Base-by-base conservation (phyloP, 1,139 yeast species). In the Candida anutae region DNA sequence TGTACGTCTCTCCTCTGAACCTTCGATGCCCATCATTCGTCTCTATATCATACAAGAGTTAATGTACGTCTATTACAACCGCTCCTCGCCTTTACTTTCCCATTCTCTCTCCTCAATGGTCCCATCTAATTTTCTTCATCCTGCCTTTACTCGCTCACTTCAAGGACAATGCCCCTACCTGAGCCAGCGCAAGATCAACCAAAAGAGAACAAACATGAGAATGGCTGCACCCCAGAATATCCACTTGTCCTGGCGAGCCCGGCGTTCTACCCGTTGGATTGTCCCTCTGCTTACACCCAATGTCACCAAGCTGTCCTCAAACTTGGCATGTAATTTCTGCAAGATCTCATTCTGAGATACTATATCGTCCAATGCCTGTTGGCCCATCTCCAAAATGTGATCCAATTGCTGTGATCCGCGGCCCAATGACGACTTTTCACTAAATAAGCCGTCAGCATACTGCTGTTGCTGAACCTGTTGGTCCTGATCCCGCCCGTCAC, bases 161-260 rank as follows among this genome's bases (percentile, higher is more conserved):
- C n/a, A n/a, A n/a, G n/a, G n/a, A n/a, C n/a, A n/a, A n/a, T n/a
- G n/a, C n/a, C n/a, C n/a, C n/a, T n/a, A 22, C 16, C 28, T 22
- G 18, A 88, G 66, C 64, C 77, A 73, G 46, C 68, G 74, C 38
- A 79, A 49, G 29, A 88, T 77, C 36, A 74, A 69, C 58, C 78
- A 85, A 58, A 88, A 83, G 16, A 74, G 57, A 11, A 79, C 62
- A 34, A 88, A 48, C 61, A 83, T 70, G 18, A 79, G 38, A 2
- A 71, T 32, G 4, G 83, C 74, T 17, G 88, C 85, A 13, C 78
- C 76, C 69, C 84, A 87, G 50, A 90, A 93, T 22, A 90, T 61
- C 69, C 87, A 73, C 50, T 87, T 87, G 52, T 90, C 98, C 53
- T 84, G 83, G 42, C 71, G 73, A n/a, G 95, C 93, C 32, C 95